A percentile compares a stretch with the other conserved stretches of the same genome.
phyloP scores from a whole-genome alignment of 2,329 filamentous ascomycete species.

The Madurella fahalii region DNA sequence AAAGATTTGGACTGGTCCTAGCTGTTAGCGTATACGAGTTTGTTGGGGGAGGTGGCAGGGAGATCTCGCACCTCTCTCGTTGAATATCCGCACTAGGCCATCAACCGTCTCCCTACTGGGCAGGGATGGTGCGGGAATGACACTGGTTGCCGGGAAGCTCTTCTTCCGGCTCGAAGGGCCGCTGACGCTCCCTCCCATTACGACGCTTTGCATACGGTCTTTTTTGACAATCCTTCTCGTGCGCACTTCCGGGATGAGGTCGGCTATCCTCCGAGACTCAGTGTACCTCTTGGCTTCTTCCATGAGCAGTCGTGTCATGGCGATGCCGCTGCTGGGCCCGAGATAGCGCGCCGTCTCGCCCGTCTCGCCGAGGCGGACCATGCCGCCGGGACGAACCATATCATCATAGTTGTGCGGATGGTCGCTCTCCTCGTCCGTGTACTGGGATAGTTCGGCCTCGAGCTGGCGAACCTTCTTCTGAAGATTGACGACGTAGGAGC shows the following conservation, averaged over 20 bases:
- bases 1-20: conserved; percentile 70
- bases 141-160: conserved; percentile 86
- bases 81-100: conserved; percentile 78
- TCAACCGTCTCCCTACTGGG: conserved; percentile 72
- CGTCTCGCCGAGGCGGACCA: conserved; percentile 77
- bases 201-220: conserved; percentile 63
- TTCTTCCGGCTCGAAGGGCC: conserved; percentile 63
- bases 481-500: conserved; percentile 87
- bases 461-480: conserved; percentile 81
- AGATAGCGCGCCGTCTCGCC: conserved; percentile 86
- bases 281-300: conserved; percentile 93
- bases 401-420: conserved; percentile 71
- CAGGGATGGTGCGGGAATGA: conserved; percentile 70
- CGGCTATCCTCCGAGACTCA: conserved; percentile 83
- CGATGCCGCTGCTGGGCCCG: conserved; percentile 90
- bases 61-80: conserved; percentile 66
- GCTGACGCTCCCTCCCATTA: conserved; percentile 46
- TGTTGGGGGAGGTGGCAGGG: not conserved
- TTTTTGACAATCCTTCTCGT: conserved; percentile 50
- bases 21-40: conserved; percentile 1
- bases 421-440: conserved; percentile 71
- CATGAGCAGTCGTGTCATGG: conserved; percentile 92
- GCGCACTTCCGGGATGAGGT: conserved; percentile 75
- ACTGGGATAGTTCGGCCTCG: conserved; percentile 74
- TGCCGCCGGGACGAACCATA: conserved; percentile 79